Conservation (phyloP, 768 basidiomycete genomes). For the Auriculariales sp. region DNA sequence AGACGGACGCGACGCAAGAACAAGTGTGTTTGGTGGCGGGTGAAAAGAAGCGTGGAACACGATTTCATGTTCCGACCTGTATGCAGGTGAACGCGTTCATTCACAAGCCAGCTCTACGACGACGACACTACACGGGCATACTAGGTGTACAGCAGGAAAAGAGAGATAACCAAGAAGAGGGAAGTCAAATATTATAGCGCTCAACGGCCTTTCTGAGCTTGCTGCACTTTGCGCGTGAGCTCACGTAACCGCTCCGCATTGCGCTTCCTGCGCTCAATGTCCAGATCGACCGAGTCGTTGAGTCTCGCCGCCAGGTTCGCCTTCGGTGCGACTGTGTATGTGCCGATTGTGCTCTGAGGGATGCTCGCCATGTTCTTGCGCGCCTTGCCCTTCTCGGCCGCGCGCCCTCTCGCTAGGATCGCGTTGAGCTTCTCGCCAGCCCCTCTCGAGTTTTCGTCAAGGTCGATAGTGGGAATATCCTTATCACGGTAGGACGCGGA, state of each 20-base stretch:
- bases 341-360: slow-evolving; percentile 59
- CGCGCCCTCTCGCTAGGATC: slow-evolving; percentile 53
- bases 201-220: slow-evolving; percentile 3
- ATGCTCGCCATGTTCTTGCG: slow-evolving; percentile 75
- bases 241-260: slow-evolving; percentile 59
- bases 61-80: no score
- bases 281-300: slow-evolving; percentile 52
- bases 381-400: slow-evolving; percentile 51
- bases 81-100: no score
- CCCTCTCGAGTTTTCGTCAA: slow-evolving; percentile 21
- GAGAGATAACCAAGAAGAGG: background rate
- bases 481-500: slow-evolving; percentile 70
- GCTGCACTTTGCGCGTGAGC: slow-evolving; percentile 24
- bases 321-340: slow-evolving; percentile 67
- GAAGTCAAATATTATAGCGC: background rate
- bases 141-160: background rate
- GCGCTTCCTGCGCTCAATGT: slow-evolving; percentile 57
- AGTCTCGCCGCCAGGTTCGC: slow-evolving; percentile 36
- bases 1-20: no score
- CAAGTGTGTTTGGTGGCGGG: background rate
- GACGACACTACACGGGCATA: no score
- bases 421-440: slow-evolving; percentile 36
- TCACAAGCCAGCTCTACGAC: no score
- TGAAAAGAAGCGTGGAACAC: background rate
- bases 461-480: slow-evolving; percentile 41